Evolutionary conservation across 495 filamentous ascomycete species (phyloP).

Genomic region (Penicillium soppii): DNA sequence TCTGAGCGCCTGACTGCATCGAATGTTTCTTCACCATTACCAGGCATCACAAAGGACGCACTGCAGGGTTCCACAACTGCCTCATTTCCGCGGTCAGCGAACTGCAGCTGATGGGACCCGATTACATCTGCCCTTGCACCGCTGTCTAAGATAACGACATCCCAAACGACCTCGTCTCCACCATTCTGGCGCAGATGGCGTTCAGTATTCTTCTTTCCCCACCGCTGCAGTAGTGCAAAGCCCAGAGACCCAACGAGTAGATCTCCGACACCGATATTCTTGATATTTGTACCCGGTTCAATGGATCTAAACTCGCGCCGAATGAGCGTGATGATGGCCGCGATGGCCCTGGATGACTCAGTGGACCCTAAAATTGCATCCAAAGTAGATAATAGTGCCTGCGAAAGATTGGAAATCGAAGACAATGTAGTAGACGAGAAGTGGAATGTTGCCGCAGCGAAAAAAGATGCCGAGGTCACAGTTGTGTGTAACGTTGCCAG

Average conservation of each 20-base stretch:
- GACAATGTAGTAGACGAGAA: constrained; percentile 62
- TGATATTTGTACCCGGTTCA: constrained; percentile 54
- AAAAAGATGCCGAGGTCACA: constrained; percentile 62
- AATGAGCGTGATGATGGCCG: constrained; percentile 72
- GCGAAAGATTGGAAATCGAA: constrained; percentile 60
- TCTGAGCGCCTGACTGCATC: constrained; percentile 44
- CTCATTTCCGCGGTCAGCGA: constrained; percentile 14
- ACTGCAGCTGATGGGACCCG: constrained; percentile 36
- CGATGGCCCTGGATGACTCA: constrained; percentile 77
- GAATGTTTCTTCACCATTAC: constrained; percentile 40
- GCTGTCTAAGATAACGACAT: constrained; percentile 71
- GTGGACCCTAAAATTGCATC: constrained; percentile 77
- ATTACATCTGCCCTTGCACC: constrained; percentile 61
- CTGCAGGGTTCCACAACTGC: constrained; percentile 18
- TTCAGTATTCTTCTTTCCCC: constrained; percentile 61
- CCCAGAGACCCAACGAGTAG: constrained; percentile 66
- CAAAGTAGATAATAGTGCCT: constrained; percentile 63
- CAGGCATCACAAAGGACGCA: constrained; percentile 41
- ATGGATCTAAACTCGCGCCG: constrained; percentile 69
- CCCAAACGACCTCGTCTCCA: constrained; percentile 70
- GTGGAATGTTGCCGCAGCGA: constrained; percentile 72
- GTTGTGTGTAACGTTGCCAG: constrained; percentile 61
- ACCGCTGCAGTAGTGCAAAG: constrained; percentile 69
- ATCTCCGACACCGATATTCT: constrained; percentile 64
- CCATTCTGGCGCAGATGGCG: constrained; percentile 49